Evolutionary conservation across 225 moss, liverwort and hornwort species (phyloP).

Genomic region (Marchantia paleacea): DNA sequence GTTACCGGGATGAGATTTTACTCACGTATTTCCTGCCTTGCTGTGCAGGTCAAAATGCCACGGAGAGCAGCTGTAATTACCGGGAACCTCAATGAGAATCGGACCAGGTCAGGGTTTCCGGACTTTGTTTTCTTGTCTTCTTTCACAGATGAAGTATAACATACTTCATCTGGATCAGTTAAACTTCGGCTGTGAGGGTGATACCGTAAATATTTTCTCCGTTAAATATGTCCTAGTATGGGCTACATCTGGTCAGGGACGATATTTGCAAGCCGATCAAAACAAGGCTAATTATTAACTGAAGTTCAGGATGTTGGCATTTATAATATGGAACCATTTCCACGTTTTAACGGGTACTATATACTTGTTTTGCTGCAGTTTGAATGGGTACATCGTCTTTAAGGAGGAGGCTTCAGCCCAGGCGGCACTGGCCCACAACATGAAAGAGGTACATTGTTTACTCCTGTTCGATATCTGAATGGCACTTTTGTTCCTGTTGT

Average conservation of each 20-base stretch:
- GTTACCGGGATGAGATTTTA: too few relatives aligned
- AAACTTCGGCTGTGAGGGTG: too few relatives aligned
- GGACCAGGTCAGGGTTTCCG: constrained; percentile 56
- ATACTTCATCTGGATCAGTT: too few relatives aligned
- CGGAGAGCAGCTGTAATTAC: constrained; percentile 96
- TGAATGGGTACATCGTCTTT: constrained; percentile 93
- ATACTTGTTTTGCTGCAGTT: constrained; percentile 41
- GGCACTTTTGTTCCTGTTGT: neutral
- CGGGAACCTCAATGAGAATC: constrained; percentile 75
- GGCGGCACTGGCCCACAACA: constrained; percentile 47
- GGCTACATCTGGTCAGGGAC: too few relatives aligned
- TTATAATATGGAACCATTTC: too few relatives aligned
- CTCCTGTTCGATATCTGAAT: neutral
- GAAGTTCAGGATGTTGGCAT: too few relatives aligned
- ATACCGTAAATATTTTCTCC: too few relatives aligned
- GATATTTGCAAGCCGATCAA: too few relatives aligned
- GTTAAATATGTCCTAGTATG: too few relatives aligned
- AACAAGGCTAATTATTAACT: too few relatives aligned
- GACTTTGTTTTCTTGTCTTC: neutral
- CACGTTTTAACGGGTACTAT: neutral
- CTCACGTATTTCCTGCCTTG: neutral
- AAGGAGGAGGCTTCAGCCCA: constrained; percentile 60
- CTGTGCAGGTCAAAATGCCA: constrained; percentile 77
- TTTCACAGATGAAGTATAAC: neutral
- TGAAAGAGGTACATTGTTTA: constrained; percentile 31